These are phyloP conservation scores for Lasiodiplodia theobromae DNA, from an alignment of 2,329 filamentous ascomycete species.

Conservation along the genomic window DNA sequence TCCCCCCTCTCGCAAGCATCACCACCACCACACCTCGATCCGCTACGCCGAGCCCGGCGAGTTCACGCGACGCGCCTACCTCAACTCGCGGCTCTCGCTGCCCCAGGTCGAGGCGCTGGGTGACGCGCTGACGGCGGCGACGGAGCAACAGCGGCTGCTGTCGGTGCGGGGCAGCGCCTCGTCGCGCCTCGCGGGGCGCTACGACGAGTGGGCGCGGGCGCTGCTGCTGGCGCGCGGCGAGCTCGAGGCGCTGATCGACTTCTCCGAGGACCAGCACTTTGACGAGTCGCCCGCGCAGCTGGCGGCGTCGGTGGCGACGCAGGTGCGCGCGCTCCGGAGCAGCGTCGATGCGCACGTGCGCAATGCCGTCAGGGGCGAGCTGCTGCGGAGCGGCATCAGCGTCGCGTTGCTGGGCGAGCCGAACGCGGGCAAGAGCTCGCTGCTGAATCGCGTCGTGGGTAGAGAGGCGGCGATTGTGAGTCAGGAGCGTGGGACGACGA, in stretches of 20 bases:
- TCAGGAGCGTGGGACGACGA: constrained; percentile 87
- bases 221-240: constrained; percentile 85
- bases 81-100: constrained; percentile 83
- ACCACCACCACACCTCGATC: constrained; percentile 51
- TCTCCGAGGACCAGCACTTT: constrained; percentile 96
- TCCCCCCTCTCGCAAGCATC: background rate
- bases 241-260: constrained; percentile 94
- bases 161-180: constrained; percentile 81
- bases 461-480: constrained; percentile 96
- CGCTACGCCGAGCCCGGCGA: constrained; percentile 95
- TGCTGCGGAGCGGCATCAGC: constrained; percentile 83
- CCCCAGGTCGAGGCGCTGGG: constrained; percentile 77
- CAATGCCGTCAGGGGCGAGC: constrained; percentile 81
- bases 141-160: constrained; percentile 89
- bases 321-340: constrained; percentile 67
- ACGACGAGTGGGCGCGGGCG: constrained; percentile 81
- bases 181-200: constrained; percentile 69
- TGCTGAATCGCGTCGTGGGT: constrained; percentile 89
- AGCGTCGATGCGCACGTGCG: constrained; percentile 73
- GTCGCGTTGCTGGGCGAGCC: constrained; percentile 89
- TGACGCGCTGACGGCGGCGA: constrained; percentile 70
- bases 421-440: constrained; percentile 92
- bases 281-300: constrained; percentile 82
- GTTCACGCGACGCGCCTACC: constrained; percentile 91
- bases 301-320: constrained; percentile 70